phyloP scores from a whole-genome alignment of 192 early-diverging fungal genomes.

The Hyaloraphidium curvatum region DNA sequence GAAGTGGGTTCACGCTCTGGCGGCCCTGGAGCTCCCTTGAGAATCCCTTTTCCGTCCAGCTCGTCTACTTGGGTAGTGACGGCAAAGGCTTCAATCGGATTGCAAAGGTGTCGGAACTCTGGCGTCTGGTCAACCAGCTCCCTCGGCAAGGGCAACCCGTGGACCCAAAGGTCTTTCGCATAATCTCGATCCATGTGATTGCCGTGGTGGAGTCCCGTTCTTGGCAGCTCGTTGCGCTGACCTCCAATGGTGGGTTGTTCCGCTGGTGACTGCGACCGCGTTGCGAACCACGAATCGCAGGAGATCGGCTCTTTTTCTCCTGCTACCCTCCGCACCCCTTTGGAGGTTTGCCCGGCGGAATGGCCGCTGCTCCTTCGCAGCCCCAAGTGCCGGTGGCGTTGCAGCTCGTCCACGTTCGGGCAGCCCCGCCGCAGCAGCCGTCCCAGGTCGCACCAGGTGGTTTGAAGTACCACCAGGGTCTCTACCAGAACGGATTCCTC shows the following conservation, averaged over 20 bases:
- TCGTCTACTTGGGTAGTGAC: conserved; percentile 34
- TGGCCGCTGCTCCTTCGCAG: not conserved
- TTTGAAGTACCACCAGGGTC: conserved; percentile 34
- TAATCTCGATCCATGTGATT: conserved; percentile 56
- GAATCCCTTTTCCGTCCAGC: too few relatives aligned
- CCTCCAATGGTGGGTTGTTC: conserved; percentile 31
- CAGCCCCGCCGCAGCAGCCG: conserved; percentile 32
- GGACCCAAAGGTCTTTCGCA: conserved; percentile 30
- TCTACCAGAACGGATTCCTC: conserved; percentile 45
- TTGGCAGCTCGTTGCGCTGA: conserved; percentile 58
- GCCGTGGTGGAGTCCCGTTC: conserved; percentile 37
- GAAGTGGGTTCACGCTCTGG: conserved; percentile 20
- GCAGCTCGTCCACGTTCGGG: conserved; percentile 44
- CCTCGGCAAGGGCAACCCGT: conserved; percentile 25
- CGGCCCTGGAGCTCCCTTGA: too few relatives aligned
- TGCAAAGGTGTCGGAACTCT: conserved; percentile 25
- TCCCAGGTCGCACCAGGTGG: conserved; percentile 11
- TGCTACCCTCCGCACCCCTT: conserved; percentile 45
- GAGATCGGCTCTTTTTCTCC: conserved; percentile 9
- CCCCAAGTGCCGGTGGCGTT: conserved; percentile 27
- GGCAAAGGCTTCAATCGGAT: conserved; percentile 33
- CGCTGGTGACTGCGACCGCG: not conserved
- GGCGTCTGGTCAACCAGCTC: conserved; percentile 20
- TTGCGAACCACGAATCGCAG: conserved; percentile 1
- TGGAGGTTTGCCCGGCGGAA: conserved; percentile 13